Conservation (phyloP, 2,329 filamentous ascomycete species). For the Ceratocystiopsis sp. region DNA sequence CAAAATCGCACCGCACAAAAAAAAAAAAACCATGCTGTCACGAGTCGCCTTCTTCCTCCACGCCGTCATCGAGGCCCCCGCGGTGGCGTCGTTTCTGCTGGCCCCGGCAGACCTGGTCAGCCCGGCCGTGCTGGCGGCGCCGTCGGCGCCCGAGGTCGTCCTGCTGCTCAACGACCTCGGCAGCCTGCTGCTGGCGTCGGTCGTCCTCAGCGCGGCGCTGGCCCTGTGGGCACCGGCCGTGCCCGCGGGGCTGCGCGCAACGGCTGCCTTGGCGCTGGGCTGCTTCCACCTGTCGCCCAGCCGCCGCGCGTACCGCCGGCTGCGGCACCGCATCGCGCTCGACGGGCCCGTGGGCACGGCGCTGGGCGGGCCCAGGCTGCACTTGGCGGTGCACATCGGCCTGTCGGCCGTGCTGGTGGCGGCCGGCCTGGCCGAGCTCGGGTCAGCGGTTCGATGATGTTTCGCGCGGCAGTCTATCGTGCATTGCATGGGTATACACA, state of each 20-base stretch:
- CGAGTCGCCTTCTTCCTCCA: background rate
- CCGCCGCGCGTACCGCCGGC: slow-evolving; percentile 20
- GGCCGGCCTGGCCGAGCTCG: too few relatives aligned
- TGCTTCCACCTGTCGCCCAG: slow-evolving; percentile 33
- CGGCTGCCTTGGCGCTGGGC: slow-evolving; percentile 19
- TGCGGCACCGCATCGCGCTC: slow-evolving; percentile 6
- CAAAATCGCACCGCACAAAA: too few relatives aligned
- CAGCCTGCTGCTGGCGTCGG: too few relatives aligned
- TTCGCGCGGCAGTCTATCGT: too few relatives aligned
- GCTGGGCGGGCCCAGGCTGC: slow-evolving; percentile 28
- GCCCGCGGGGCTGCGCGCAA: slow-evolving; percentile 13
- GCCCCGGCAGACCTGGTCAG: background rate
- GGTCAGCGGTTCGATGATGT: too few relatives aligned
- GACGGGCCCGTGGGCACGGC: slow-evolving; percentile 11
- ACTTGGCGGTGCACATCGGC: slow-evolving; percentile 24
- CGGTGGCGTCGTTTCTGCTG: background rate
- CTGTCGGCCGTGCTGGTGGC: slow-evolving; percentile 20
- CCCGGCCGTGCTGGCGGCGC: too few relatives aligned
- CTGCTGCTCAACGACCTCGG: too few relatives aligned
- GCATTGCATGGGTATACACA: background rate
- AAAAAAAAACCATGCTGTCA: background rate
- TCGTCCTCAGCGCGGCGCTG: too few relatives aligned
- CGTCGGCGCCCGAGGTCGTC: too few relatives aligned
- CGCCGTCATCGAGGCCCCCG: background rate
- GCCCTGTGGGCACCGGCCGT: too few relatives aligned